These are phyloP conservation scores for Usnea hakonensis DNA, from an alignment of 495 filamentous ascomycete species.

Conservation along the genomic window DNA sequence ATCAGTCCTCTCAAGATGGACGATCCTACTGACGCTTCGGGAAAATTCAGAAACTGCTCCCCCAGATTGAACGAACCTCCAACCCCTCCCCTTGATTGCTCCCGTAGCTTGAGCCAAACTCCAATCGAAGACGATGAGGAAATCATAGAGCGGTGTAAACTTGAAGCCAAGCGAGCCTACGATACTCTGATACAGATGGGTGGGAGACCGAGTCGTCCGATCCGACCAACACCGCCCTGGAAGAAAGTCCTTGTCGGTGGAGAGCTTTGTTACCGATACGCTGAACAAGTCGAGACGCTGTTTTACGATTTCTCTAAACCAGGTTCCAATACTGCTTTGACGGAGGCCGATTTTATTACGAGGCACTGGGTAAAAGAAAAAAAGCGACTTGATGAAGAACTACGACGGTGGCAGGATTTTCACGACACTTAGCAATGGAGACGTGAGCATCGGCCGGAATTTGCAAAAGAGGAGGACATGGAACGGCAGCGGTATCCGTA, in stretches of 20 bases:
- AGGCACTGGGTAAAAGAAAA: not conserved
- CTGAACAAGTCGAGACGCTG: not conserved
- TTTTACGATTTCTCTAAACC: not conserved
- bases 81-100: too few species aligned
- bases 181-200: too few species aligned
- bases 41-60: conserved; percentile 9
- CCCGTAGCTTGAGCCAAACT: too few species aligned
- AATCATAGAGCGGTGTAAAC: not conserved
- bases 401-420: not conserved
- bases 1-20: conserved; percentile 2
- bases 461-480: not conserved
- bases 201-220: too few species aligned
- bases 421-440: not conserved
- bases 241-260: not conserved
- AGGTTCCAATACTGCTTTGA: too few species aligned
- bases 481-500: not conserved
- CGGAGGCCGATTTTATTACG: not conserved
- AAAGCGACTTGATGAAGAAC: not conserved
- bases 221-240: not conserved
- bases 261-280: not conserved
- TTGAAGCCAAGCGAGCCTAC: not conserved
- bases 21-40: conserved; percentile 3
- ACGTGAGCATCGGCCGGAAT: not conserved
- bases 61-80: conserved; percentile 4
- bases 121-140: too few species aligned